phyloP scores from a whole-genome alignment of 2,329 filamentous ascomycete species.

The Talaromyces sp. region DNA sequence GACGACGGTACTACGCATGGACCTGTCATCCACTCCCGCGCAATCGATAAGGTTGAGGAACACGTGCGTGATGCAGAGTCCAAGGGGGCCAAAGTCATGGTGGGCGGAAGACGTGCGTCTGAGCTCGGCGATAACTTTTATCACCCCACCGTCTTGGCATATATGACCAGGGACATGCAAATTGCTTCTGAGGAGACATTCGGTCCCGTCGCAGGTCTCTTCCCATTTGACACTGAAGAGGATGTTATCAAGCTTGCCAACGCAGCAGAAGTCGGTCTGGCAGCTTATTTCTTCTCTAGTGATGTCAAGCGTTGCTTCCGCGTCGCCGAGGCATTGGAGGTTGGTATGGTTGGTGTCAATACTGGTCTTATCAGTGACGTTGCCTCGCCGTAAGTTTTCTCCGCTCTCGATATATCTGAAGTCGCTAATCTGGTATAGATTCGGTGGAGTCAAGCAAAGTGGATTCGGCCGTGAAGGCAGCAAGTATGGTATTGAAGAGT shows the following conservation, averaged over 20 bases:
- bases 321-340: constrained; percentile 55
- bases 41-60: constrained; percentile 70
- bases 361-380: constrained; percentile 61
- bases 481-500: constrained; percentile 73
- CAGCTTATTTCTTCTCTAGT: constrained; percentile 84
- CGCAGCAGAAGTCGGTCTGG: constrained; percentile 75
- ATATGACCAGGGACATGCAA: constrained; percentile 81
- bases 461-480: constrained; percentile 78
- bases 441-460: constrained; percentile 78
- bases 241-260: constrained; percentile 87
- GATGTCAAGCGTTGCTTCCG: constrained; percentile 58
- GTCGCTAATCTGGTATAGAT: constrained; percentile 41
- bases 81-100: constrained; percentile 71
- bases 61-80: constrained; percentile 75
- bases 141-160: constrained; percentile 81
- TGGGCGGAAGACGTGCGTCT: constrained; percentile 70
- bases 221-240: constrained; percentile 81
- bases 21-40: constrained; percentile 69
- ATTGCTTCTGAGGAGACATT: constrained; percentile 90
- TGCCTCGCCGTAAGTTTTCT: constrained; percentile 44
- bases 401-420: neutral
- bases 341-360: constrained; percentile 61
- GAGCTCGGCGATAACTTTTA: constrained; percentile 83
- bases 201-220: constrained; percentile 85
- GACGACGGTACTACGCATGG: constrained; percentile 47